Evolutionary conservation across 2,329 filamentous ascomycete species (phyloP), one percentile per base, ranked within the genome.

Genomic region (Phialophora verrucosa): DNA sequence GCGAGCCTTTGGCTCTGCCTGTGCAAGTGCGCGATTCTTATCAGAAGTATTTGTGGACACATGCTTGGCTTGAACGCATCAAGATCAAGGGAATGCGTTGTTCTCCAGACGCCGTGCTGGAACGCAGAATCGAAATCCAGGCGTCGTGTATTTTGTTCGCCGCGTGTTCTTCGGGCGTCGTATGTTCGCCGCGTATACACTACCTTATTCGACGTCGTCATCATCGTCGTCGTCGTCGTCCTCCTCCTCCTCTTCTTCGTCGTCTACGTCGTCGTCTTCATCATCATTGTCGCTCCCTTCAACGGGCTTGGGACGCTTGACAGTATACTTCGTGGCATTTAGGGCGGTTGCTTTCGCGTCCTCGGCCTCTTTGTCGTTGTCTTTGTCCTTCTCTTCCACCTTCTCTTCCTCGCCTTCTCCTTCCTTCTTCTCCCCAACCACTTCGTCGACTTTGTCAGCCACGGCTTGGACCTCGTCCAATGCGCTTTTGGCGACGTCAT

Each of bases 401-500:
- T 4, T 53, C 42, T 54, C 47, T 11, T 60, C 32, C 12, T 56
- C 57, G 6, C 32, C 59, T 12, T 66, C 59, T 29, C 35, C 53
- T 27, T 66, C 59, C n/a, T 63, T 67, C 20, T 62, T 65, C 42
- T 70, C 62, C 44, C 54, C 63, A 38, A 61, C 54, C 2, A 56
- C 57, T 32, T 68, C 62, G 23, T 68, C 67, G 2, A 57, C 64
- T 32, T 67, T 65, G 14, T 63, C 65, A 2, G 63, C 65, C 4
- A 61, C 60, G 23, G 65, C 68, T 53, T 71, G 67, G 17, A 62
- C 67, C 35, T 72, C 67, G 20, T 70, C 69, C 49, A 72, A 20
- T 2, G 70, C 69, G 35, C 65, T 68, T 53, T 72, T 72, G 2
- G 70, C 70, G 23, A 72, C 68, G 53, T 72, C 79, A 67, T 82